Conservation (phyloP, 2,329 filamentous ascomycete genomes). For the Nothophaeocryptopus gaeumannii region DNA sequence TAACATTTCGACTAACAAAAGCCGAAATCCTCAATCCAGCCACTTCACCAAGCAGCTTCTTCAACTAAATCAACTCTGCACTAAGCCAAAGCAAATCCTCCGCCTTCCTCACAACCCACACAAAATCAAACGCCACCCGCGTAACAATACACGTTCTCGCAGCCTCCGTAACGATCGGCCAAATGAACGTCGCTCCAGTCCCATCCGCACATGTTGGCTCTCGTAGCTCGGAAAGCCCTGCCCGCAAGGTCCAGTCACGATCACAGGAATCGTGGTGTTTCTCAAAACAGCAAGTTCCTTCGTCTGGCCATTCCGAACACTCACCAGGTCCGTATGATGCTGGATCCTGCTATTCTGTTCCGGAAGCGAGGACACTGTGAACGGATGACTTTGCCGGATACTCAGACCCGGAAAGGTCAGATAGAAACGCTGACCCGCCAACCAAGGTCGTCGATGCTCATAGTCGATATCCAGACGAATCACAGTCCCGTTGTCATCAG, state of each 20-base stretch:
- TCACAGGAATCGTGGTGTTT: constrained; percentile 50
- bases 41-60: constrained; percentile 37
- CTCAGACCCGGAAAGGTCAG: constrained; percentile 63
- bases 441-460: constrained; percentile 57
- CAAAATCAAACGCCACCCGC: constrained; percentile 51
- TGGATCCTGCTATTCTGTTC: constrained; percentile 29
- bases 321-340: constrained; percentile 38
- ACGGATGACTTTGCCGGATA: constrained; percentile 71
- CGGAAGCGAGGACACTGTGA: constrained; percentile 60
- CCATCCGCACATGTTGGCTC: constrained; percentile 49
- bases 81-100: constrained; percentile 58
- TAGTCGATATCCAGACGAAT: constrained; percentile 66
- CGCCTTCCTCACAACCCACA: constrained; percentile 61
- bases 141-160: constrained; percentile 30
- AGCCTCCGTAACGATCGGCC: constrained; percentile 43
- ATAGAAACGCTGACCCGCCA: constrained; percentile 69
- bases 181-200: constrained; percentile 57
- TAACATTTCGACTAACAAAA: constrained; percentile 53
- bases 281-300: constrained; percentile 51
- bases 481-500: constrained; percentile 60
- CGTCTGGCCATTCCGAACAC: constrained; percentile 54
- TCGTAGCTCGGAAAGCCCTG: constrained; percentile 21
- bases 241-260: constrained; percentile 65
- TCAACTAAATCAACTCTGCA: constrained; percentile 54
- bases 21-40: constrained; percentile 52